phyloP scores from a whole-genome alignment of 2,329 filamentous ascomycete species.

The Teratosphaeriaceae sp. region DNA sequence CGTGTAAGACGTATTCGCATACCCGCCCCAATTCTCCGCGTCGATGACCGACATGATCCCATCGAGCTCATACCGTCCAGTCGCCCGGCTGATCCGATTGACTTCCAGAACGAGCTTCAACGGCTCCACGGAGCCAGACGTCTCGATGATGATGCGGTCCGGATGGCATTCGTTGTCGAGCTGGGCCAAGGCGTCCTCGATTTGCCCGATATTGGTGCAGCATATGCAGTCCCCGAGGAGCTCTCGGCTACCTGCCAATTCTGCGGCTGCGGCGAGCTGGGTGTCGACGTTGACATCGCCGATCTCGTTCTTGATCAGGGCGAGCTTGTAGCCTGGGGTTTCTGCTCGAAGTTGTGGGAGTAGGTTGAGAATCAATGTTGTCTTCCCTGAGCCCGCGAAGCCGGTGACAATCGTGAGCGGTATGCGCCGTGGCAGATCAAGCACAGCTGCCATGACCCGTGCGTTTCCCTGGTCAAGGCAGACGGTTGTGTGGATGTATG shows the following conservation, averaged over 20 bases:
- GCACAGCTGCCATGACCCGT: no score
- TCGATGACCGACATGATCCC: slow-evolving; percentile 87
- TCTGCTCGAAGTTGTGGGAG: slow-evolving; percentile 85
- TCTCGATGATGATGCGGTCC: slow-evolving; percentile 91
- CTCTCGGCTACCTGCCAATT: slow-evolving; percentile 85
- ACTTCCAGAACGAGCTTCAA: slow-evolving; percentile 88
- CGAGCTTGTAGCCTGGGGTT: slow-evolving; percentile 81
- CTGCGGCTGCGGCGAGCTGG: slow-evolving; percentile 73
- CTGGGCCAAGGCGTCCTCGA: slow-evolving; percentile 71
- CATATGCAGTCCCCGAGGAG: slow-evolving; percentile 97
- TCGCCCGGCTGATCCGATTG: slow-evolving; percentile 68
- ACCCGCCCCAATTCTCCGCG: slow-evolving; percentile 91
- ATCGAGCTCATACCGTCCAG: slow-evolving; percentile 66
- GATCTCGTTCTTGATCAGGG: slow-evolving; percentile 96
- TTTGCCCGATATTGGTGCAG: slow-evolving; percentile 93
- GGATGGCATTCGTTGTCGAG: slow-evolving; percentile 57
- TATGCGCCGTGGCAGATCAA: slow-evolving; percentile 42
- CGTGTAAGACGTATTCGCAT: slow-evolving; percentile 85
- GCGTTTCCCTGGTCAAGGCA: no score
- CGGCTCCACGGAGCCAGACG: slow-evolving; percentile 73
- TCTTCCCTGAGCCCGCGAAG: slow-evolving; percentile 94
- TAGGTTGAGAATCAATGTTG: slow-evolving; percentile 89
- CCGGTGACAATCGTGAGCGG: slow-evolving; percentile 94
- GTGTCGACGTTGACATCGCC: slow-evolving; percentile 92
- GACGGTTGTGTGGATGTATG: no score